These are phyloP conservation scores for Calophaca sinica DNA, from an alignment of 306 rosid species.

Conservation along the genomic window DNA sequence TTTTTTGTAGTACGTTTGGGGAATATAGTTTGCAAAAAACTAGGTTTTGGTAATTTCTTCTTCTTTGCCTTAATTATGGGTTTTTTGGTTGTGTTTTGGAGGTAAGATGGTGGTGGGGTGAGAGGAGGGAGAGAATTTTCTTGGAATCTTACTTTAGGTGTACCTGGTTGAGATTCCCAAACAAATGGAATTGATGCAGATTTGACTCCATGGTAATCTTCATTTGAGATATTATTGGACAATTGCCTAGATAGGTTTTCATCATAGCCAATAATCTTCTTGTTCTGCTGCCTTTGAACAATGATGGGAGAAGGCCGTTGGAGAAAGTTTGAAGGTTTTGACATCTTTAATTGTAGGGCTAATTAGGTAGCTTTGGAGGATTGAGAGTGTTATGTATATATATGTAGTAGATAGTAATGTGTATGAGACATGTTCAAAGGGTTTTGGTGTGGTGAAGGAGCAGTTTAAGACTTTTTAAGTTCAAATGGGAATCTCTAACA, in stretches of 20 bases:
- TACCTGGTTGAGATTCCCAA: constrained; percentile 65
- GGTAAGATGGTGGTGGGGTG: constrained; percentile 59
- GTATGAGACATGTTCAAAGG: constrained; percentile 52
- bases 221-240: constrained; percentile 49
- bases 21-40: constrained; percentile 52
- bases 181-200: constrained; percentile 51
- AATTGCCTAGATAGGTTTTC: constrained; percentile 38
- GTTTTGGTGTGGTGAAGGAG: constrained; percentile 50
- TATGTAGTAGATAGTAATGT: constrained; percentile 34
- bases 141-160: constrained; percentile 51
- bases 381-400: constrained; percentile 11
- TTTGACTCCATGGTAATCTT: constrained; percentile 50
- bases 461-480: constrained; percentile 41
- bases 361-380: not conserved
- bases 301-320: constrained; percentile 40
- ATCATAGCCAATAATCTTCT: constrained; percentile 33
- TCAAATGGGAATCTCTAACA: constrained; percentile 45
- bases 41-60: constrained; percentile 36
- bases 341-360: constrained; percentile 32
- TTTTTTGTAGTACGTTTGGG: constrained; percentile 48
- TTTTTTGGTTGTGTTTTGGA: constrained; percentile 44
- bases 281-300: constrained; percentile 18
- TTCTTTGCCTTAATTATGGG: constrained; percentile 40
- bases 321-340: constrained; percentile 43
- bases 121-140: constrained; percentile 55